Evolutionary conservation across 345 rosid genomes (phyloP).

Genomic region (Orychophragmus violaceus): DNA sequence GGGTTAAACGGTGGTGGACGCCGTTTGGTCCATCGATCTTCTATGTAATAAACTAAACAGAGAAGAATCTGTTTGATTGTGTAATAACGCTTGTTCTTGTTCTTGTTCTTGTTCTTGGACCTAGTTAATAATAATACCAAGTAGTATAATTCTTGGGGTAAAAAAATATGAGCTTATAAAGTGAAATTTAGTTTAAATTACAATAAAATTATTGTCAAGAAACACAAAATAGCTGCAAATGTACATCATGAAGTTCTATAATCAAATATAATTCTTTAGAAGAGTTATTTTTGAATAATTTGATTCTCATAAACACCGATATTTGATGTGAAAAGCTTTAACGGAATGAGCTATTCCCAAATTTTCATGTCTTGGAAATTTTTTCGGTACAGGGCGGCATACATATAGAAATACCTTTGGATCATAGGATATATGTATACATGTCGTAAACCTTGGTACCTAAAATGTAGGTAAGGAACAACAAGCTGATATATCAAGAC

Average conservation of each 20-base stretch:
- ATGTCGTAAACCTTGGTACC: not conserved
- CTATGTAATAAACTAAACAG: conserved; percentile 36
- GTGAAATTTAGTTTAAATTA: not conserved
- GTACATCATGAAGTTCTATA: no score
- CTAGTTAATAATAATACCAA: not conserved
- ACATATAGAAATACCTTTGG: no score
- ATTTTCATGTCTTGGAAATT: no score
- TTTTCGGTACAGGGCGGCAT: no score
- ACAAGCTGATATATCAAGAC: conserved; percentile 92
- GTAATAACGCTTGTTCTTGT: not conserved
- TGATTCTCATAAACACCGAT: no score
- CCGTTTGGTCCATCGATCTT: conserved; percentile 45
- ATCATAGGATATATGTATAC: not conserved
- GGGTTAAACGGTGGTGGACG: conserved; percentile 50
- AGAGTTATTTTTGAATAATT: no score
- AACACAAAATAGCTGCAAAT: not conserved
- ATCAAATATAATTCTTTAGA: no score
- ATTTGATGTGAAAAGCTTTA: no score
- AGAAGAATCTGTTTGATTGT: not conserved
- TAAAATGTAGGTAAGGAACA: conserved; percentile 56
- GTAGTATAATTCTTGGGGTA: not conserved
- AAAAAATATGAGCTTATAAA: not conserved
- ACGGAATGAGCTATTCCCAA: no score
- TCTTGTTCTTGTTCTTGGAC: not conserved
- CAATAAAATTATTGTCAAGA: not conserved